Conservation (phyloP, 139 green algal species). For the Yamagishiella unicocca region DNA sequence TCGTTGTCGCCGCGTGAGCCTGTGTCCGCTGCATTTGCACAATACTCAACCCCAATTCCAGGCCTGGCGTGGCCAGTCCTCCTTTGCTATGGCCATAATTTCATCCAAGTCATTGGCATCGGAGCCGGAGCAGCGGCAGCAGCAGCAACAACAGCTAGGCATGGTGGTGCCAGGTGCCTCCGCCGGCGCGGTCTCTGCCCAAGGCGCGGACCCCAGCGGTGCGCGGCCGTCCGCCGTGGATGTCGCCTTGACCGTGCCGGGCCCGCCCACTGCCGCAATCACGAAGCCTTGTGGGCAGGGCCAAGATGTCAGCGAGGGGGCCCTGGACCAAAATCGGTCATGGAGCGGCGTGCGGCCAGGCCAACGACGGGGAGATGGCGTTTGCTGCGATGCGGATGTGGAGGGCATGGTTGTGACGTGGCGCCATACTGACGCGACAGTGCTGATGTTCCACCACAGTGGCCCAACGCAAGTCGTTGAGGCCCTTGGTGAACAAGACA, state of each 20-base stretch:
- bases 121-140: neutral
- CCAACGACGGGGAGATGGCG: neutral
- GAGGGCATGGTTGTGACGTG: slow-evolving; percentile 33
- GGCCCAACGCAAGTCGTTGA: neutral
- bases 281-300: neutral
- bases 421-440: neutral
- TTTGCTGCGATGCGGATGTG: neutral
- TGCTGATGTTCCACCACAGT: slow-evolving; percentile 15
- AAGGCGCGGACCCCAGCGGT: neutral
- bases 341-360: neutral
- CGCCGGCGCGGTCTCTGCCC: too few relatives aligned
- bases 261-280: neutral
- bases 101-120: neutral
- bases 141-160: neutral
- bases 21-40: too few relatives aligned
- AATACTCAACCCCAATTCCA: too few relatives aligned
- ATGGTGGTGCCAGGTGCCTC: neutral
- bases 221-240: neutral
- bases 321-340: neutral
- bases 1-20: too few relatives aligned
- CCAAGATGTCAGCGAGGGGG: neutral
- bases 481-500: neutral
- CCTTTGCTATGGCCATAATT: neutral
- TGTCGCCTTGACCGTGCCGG: neutral
- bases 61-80: slow-evolving; percentile 29